Conservation (phyloP, 495 filamentous ascomycete genomes). For the Glutinoglossum americanum region DNA sequence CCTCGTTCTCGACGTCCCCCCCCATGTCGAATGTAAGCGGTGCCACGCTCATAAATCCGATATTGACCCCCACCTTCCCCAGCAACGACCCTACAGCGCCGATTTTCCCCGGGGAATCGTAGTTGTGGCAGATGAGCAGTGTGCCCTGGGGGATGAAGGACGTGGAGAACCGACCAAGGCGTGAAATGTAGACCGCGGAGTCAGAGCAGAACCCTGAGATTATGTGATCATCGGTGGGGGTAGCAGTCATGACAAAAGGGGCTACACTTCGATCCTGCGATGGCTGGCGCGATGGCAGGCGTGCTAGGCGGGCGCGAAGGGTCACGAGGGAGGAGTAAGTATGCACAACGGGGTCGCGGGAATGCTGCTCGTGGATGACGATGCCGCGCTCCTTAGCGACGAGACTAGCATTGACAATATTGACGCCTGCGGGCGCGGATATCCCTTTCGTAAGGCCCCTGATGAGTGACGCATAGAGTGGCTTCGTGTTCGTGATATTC, state of each 20-base stretch:
- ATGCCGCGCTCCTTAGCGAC: conserved; percentile 48
- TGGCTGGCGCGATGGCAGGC: conserved; percentile 7
- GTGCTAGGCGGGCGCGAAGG: conserved; percentile 23
- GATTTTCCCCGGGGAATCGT: conserved; percentile 52
- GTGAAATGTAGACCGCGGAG: conserved; percentile 36
- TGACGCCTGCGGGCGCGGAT: conserved; percentile 36
- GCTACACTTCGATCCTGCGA: conserved; percentile 2
- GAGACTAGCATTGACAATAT: conserved; percentile 51
- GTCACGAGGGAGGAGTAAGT: conserved; percentile 41
- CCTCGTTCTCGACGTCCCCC: conserved; percentile 25
- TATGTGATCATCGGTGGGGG: conserved; percentile 24
- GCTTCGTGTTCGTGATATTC: conserved; percentile 38
- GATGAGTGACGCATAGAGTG: conserved; percentile 45
- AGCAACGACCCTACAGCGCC: conserved; percentile 42
- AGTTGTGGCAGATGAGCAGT: conserved; percentile 45
- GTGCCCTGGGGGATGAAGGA: conserved; percentile 42
- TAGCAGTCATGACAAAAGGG: conserved; percentile 3
- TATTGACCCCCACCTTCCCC: conserved; percentile 42
- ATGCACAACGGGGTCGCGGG: conserved; percentile 25
- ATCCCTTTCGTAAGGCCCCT: conserved; percentile 42
- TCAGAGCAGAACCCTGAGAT: conserved; percentile 44
- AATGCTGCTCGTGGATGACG: conserved; percentile 40
- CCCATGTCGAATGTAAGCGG: conserved; percentile 14
- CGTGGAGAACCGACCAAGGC: conserved; percentile 39
- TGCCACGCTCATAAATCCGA: conserved; percentile 50